Percentiles rank a stretch among this genome's conserved stretches.
Conservation (phyloP, 2,329 filamentous ascomycete genomes). For the Clarireedia homoeocarpa region DNA sequence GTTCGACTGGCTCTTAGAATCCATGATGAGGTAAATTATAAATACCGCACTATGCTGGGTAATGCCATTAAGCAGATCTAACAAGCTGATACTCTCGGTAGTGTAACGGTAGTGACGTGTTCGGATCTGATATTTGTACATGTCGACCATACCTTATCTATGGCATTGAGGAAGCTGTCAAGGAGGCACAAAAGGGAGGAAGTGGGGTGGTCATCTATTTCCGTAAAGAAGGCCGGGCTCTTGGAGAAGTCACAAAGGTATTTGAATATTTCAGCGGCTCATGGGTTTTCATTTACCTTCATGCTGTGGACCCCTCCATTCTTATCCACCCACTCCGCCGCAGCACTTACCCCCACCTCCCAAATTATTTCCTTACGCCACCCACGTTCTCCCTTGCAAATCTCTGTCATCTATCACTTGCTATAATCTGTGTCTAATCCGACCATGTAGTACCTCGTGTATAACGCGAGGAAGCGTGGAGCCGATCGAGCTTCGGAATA, state of each 20-base stretch:
- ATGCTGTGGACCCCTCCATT: constrained; percentile 4
- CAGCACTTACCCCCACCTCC: constrained; percentile 56
- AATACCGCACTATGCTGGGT: constrained; percentile 4
- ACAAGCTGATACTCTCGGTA: constrained; percentile 30
- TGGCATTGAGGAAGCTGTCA: constrained; percentile 94
- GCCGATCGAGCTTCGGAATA: constrained; percentile 81
- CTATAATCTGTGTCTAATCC: constrained; percentile 16
- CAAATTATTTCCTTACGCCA: constrained; percentile 12
- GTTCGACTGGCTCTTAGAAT: constrained; percentile 76
- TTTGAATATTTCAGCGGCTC: constrained; percentile 8
- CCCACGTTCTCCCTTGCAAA: constrained; percentile 12
- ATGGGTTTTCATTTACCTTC: constrained; percentile 7
- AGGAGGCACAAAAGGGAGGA: constrained; percentile 68
- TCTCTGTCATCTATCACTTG: constrained; percentile 4
- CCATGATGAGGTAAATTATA: constrained; percentile 47
- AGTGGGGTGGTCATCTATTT: constrained; percentile 75
- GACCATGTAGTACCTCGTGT: constrained; percentile 40
- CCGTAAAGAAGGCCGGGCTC: constrained; percentile 88
- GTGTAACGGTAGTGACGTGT: constrained; percentile 96
- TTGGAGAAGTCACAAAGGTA: constrained; percentile 67
- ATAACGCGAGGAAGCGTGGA: constrained; percentile 76
- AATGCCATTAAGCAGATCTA: constrained; percentile 1
- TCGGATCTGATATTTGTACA: constrained; percentile 96
- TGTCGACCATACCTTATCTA: constrained; percentile 94
- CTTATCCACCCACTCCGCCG: constrained; percentile 52